Conservation (phyloP, 1,139 yeast genomes). For the Hemisphaericaspora lyxosophila region DNA sequence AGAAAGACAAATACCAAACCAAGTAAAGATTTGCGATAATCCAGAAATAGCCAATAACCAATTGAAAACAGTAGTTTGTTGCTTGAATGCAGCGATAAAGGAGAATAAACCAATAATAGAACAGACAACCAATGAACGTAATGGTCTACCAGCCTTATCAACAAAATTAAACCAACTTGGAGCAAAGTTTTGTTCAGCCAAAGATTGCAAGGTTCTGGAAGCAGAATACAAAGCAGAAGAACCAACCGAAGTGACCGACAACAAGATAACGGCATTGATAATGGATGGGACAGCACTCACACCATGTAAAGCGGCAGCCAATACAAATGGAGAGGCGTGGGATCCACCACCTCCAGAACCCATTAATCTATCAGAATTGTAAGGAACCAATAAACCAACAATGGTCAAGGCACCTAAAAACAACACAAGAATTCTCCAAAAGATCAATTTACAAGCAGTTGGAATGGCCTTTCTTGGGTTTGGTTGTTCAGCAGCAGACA, state of each 20-base stretch:
- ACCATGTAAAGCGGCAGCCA: conserved; percentile 44
- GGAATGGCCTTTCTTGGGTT: conserved; percentile 44
- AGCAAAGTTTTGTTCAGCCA: conserved; percentile 45
- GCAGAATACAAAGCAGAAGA: conserved; percentile 46
- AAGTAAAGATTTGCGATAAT: conserved; percentile 42
- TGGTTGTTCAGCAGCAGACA: conserved; percentile 42
- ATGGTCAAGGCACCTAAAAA: conserved; percentile 43
- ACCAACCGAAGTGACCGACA: conserved; percentile 48
- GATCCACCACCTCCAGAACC: conserved; percentile 37
- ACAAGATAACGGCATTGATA: conserved; percentile 43
- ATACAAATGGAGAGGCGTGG: conserved; percentile 46
- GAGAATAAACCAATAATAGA: conserved; percentile 32
- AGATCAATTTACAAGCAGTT: conserved; percentile 42
- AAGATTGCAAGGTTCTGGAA: conserved; percentile 44
- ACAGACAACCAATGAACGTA: conserved; percentile 36
- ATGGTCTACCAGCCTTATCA: conserved; percentile 46
- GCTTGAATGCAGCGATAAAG: conserved; percentile 40
- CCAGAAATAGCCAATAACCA: conserved; percentile 49
- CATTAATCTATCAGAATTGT: conserved; percentile 38
- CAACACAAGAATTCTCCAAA: conserved; percentile 37
- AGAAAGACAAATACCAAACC: conserved; percentile 43
- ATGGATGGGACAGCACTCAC: conserved; percentile 40
- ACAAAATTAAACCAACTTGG: conserved; percentile 43
- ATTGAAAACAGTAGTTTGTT: conserved; percentile 42
- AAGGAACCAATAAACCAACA: conserved; percentile 46